Conservation (phyloP, 2,329 filamentous ascomycete species). For the Diaporthe batatas region DNA sequence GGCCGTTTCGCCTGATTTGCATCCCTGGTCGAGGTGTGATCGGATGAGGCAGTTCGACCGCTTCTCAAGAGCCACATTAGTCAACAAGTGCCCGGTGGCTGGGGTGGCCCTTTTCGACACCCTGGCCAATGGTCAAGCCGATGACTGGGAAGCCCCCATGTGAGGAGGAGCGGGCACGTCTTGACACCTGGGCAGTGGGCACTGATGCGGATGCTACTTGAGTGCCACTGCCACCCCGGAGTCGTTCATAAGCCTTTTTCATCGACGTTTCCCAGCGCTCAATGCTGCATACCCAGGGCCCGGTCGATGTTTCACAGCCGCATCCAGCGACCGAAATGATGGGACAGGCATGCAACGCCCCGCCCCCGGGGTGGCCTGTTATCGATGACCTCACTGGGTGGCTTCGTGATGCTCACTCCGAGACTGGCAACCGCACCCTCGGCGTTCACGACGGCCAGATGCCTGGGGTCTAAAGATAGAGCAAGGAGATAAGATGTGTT, state of each 20-base stretch:
- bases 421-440: neutral
- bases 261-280: slow-evolving; percentile 6
- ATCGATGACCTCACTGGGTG: slow-evolving; percentile 1
- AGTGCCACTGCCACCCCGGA: neutral
- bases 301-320: slow-evolving; percentile 22
- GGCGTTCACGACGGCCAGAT: neutral
- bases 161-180: neutral
- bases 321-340: slow-evolving; percentile 16
- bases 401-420: neutral
- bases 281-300: neutral
- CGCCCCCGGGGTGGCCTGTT: neutral
- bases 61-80: slow-evolving; percentile 14
- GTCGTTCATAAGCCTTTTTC: neutral
- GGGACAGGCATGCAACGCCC: neutral
- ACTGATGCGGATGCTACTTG: neutral
- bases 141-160: neutral
- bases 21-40: slow-evolving; percentile 1
- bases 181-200: neutral
- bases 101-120: neutral
- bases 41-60: slow-evolving; percentile 20
- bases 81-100: neutral
- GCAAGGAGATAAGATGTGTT: slow-evolving; percentile 3
- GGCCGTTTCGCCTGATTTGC: slow-evolving; percentile 19
- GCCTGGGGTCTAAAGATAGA: slow-evolving; percentile 19
- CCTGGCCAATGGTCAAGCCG: slow-evolving; percentile 1